Conservation (phyloP, 2,329 filamentous ascomycete genomes). For the Paramyrothecium roridum region DNA sequence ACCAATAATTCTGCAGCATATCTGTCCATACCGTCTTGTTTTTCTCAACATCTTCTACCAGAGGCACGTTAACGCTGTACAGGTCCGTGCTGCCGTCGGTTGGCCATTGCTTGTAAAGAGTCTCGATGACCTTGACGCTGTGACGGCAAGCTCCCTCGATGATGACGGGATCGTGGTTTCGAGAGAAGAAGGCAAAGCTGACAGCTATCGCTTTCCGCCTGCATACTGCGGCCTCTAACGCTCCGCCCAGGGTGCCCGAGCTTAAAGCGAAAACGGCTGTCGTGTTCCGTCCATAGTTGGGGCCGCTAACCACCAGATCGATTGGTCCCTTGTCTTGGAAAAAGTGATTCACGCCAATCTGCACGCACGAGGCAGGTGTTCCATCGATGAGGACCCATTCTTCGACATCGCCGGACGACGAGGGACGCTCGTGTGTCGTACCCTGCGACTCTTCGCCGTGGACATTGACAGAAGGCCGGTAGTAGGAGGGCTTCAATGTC, state of each 20-base stretch:
- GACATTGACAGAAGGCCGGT: constrained; percentile 53
- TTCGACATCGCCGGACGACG: constrained; percentile 57
- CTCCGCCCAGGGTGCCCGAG: constrained; percentile 74
- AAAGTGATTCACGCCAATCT: constrained; percentile 79
- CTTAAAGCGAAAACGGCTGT: constrained; percentile 77
- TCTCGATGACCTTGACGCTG: constrained; percentile 73
- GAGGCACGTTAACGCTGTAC: constrained; percentile 89
- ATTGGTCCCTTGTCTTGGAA: constrained; percentile 69
- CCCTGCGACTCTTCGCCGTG: constrained; percentile 52
- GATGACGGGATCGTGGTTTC: constrained; percentile 77
- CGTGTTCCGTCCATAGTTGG: constrained; percentile 81
- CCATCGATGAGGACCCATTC: constrained; percentile 83
- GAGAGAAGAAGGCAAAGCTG: constrained; percentile 84
- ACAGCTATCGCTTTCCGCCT: constrained; percentile 72
- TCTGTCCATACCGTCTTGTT: constrained; percentile 77
- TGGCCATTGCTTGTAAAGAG: constrained; percentile 73
- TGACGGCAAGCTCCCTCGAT: constrained; percentile 75
- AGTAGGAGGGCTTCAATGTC: constrained; percentile 80
- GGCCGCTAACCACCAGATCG: constrained; percentile 75
- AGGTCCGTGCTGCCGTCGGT: constrained; percentile 66
- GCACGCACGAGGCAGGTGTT: constrained; percentile 76
- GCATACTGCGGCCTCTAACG: constrained; percentile 74
- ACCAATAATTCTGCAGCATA: constrained; percentile 91
- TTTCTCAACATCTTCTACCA: constrained; percentile 70
- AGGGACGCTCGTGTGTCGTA: constrained; percentile 56